phyloP scores from a whole-genome alignment of 805 yeast species.

The Teunomyces funiuensis region DNA sequence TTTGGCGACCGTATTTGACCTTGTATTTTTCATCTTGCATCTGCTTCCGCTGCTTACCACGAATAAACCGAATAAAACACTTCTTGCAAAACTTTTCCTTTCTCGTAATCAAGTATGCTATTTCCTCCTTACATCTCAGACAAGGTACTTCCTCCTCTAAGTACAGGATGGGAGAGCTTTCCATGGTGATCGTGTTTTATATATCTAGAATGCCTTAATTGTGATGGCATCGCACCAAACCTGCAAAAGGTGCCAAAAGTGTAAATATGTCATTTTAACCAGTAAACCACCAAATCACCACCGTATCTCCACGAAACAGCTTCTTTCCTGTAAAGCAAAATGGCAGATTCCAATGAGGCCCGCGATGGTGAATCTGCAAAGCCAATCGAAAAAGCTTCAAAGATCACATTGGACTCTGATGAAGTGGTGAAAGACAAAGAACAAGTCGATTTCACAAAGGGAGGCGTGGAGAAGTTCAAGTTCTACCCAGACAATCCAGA shows the following conservation, averaged over 20 bases:
- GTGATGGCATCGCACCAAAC: conserved; percentile 1
- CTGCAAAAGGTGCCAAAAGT: not conserved
- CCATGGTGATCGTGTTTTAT: not conserved
- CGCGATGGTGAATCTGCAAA: not conserved
- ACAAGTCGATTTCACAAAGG: conserved; percentile 57
- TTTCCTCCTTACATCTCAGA: conserved; percentile 48
- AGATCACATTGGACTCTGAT: conserved; percentile 18
- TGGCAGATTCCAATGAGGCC: not conserved
- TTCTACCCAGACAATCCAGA: conserved; percentile 90
- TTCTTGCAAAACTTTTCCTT: conserved; percentile 62
- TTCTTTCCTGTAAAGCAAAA: not conserved
- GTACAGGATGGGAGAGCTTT: conserved; percentile 14
- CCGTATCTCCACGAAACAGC: not conserved
- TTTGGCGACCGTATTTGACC: conserved; percentile 56
- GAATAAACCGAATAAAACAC: conserved; percentile 73
- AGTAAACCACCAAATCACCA: not conserved
- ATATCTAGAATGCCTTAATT: not conserved
- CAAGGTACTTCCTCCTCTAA: conserved; percentile 30
- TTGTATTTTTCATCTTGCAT: conserved; percentile 73
- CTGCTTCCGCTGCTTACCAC: conserved; percentile 77
- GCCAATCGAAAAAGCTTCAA: not conserved
- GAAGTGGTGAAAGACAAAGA: conserved; percentile 33
- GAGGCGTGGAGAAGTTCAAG: conserved; percentile 52
- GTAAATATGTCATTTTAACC: too few species aligned
- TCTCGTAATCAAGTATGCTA: conserved; percentile 50